phyloP scores from a whole-genome alignment of 2,329 filamentous ascomycete species.

The Aureobasidium zeae region DNA sequence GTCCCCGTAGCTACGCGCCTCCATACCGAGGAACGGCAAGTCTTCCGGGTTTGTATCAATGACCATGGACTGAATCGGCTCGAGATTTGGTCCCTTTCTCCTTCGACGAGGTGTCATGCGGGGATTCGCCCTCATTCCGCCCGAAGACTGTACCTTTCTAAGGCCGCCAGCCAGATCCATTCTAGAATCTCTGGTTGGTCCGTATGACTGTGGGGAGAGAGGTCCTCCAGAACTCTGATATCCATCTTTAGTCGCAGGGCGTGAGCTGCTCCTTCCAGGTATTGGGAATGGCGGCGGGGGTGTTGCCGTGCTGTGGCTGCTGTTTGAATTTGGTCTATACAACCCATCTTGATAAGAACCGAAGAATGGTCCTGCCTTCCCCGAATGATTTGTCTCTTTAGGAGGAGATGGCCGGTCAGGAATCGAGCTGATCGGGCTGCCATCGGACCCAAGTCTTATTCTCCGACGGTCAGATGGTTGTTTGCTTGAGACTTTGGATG shows the following conservation, averaged over 20 bases:
- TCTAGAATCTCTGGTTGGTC: slow-evolving; percentile 1
- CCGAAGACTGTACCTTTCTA: slow-evolving; percentile 77
- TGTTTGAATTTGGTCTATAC: slow-evolving; percentile 46
- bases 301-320: slow-evolving; percentile 27
- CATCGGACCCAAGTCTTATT: slow-evolving; percentile 1
- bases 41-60: slow-evolving; percentile 24
- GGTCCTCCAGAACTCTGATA: slow-evolving; percentile 63
- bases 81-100: slow-evolving; percentile 27
- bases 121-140: slow-evolving; percentile 52
- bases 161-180: slow-evolving; percentile 38
- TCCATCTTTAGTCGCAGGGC: slow-evolving; percentile 56
- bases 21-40: too few relatives aligned
- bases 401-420: slow-evolving; percentile 1
- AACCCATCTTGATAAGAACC: not conserved
- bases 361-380: slow-evolving; percentile 1
- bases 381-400: not conserved
- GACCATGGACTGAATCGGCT: slow-evolving; percentile 29
- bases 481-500: too few relatives aligned
- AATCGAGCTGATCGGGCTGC: slow-evolving; percentile 3
- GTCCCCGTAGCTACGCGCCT: too few relatives aligned
- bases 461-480: not conserved
- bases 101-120: slow-evolving; percentile 45
- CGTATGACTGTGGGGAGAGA: not conserved
- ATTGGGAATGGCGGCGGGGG: slow-evolving; percentile 76
- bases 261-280: slow-evolving; percentile 77